Evolutionary conservation across 1,139 yeast species (phyloP), one percentile per base, ranked within the genome.

Genomic region (Suhomyces chickasaworum): DNA sequence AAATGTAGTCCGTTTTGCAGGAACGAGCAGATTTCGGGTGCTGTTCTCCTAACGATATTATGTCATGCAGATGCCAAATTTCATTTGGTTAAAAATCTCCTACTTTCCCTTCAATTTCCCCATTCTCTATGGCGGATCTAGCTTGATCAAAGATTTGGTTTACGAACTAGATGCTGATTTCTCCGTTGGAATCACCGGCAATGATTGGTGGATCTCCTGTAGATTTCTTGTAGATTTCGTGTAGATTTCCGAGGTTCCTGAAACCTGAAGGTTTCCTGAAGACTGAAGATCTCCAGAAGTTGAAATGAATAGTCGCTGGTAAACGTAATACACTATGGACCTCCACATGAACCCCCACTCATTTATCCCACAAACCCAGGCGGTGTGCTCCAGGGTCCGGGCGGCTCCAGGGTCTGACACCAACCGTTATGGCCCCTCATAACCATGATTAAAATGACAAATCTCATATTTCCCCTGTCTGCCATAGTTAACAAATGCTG

Each of bases 331-430:
- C n/a, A n/a, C n/a, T n/a, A n/a, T n/a, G n/a, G n/a, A n/a, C n/a
- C n/a, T n/a, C n/a, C n/a, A n/a, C n/a, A n/a, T n/a, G n/a, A n/a
- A n/a, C n/a, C n/a, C n/a, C n/a, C n/a, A n/a, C n/a, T n/a, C n/a
- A n/a, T n/a, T n/a, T n/a, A n/a, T n/a, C n/a, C n/a, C n/a, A n/a
- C n/a, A n/a, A 3, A 13, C 29, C 29, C 29, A 25, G 29, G 13
- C 12, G 5, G 13, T 23, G n/a, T 25, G 3, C 29, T 10, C 29
- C 23, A 35, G 37, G 37, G 37, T 35, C 37, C 37, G 18, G 32
- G 9, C 37, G 20, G 27, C 37, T 15, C 29, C 37, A 35, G 37
- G 37, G 37, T 35, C 37, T 35, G 35, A 15, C 22, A 18, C 37
- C 37, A 35, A 35, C 37, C 18, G 37, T 35, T 23, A 10, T 3